phyloP scores from a whole-genome alignment of 495 filamentous ascomycete species.

The Annulohypoxylon maeteangense region DNA sequence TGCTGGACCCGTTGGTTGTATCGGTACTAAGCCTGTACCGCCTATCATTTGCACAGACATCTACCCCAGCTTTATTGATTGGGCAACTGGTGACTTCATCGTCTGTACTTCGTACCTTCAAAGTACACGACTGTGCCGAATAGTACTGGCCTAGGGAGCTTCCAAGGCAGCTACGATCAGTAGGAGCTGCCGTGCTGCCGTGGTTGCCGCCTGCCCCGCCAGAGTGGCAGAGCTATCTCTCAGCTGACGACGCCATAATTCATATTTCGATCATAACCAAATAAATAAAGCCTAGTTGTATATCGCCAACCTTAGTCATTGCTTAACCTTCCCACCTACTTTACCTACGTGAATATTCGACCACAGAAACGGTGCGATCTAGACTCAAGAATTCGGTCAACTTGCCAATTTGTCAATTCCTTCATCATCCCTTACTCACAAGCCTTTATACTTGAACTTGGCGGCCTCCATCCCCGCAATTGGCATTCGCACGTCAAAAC shows the following conservation, averaged over 20 bases:
- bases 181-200: conserved; percentile 31
- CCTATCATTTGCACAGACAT: conserved; percentile 2
- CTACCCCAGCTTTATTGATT: conserved; percentile 19
- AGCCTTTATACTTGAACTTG: not conserved
- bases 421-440: conserved; percentile 1
- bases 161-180: not conserved
- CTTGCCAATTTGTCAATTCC: not conserved
- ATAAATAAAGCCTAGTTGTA: conserved; percentile 14
- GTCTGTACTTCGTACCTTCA: conserved; percentile 18
- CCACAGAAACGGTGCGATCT: conserved; percentile 14
- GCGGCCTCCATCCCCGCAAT: conserved; percentile 25
- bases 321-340: not conserved
- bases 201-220: conserved; percentile 40
- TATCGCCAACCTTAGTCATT: conserved; percentile 26
- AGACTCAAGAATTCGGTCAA: not conserved
- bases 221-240: conserved; percentile 36
- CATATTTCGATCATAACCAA: conserved; percentile 21
- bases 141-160: not conserved
- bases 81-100: conserved; percentile 28
- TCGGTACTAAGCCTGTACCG: conserved; percentile 12
- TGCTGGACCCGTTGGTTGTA: not conserved
- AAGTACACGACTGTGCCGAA: conserved; percentile 17
- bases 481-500: conserved; percentile 20
- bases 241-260: conserved; percentile 41
- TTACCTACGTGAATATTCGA: not conserved